Evolutionary conservation across 148 eudicot species (phyloP), one percentile per base, ranked within the genome.

Genomic region (Rhododendron kiyosumense): DNA sequence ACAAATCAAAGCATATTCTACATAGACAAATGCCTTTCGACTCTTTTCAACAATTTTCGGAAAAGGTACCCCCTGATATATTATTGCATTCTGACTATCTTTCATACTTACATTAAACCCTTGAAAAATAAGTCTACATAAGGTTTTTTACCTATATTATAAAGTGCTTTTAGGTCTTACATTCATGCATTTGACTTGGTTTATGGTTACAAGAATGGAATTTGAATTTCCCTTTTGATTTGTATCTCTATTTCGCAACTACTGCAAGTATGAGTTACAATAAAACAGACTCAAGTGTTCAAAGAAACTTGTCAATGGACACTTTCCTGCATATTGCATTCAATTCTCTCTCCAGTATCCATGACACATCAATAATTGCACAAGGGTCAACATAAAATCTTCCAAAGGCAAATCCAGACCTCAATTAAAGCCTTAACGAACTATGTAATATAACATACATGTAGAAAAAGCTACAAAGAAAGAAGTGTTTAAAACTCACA

Each of bases 401-500:
- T 36, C 30, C 75, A 82, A 81, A 51, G 57, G 67, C 30, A 71
- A 65, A 81, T 45, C 32, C 18, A 48, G 36, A 57, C 7, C 38
- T 20, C 28, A 41, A 38, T 41, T 52, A 30, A 69, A 86, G 45
- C 83, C 83, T 36, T 54, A 7, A 30, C 36, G 14, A 81, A 52
- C 5, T 30, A 73, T 34, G 75, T 24, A 84, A 84, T 59, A 4
- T 32, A 57, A 43, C 10, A 8, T 61, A 28, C 28, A 80, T 24
- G 49, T 32, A 73, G 49, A 69, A 51, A 71, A 32, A 12, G 14
- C 8, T 71, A 38, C 22, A 71, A n/a, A 43, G 38, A 36, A 82
- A 82, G 46, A 52, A 5, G 49, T 6, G 26, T 14, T 76, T 49
- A 76, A 83, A 83, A 94, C 99, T 95, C 88, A 97, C 99, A 52